Evolutionary conservation across 768 basidiomycete species (phyloP).

Genomic region (Pulveroboletus sp.): DNA sequence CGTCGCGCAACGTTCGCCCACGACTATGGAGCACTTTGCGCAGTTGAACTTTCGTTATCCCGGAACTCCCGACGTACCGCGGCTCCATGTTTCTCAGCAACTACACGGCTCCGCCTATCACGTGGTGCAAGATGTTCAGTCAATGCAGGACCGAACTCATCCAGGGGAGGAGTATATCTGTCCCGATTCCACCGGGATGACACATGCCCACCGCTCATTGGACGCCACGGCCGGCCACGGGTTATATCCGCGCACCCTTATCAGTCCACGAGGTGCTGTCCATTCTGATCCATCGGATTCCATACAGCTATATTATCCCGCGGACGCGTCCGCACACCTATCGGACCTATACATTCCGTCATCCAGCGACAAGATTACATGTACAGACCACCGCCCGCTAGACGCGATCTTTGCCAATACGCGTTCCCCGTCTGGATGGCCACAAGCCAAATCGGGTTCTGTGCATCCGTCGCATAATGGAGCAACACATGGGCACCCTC

Average conservation of each 20-base stretch:
- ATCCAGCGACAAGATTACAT: slow-evolving; percentile 28
- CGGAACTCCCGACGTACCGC: not conserved
- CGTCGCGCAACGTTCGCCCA: not conserved
- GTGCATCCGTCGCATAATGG: not conserved
- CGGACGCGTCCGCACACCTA: not conserved
- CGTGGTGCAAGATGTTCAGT: not conserved
- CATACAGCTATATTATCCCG: not conserved
- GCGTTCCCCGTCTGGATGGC: not conserved
- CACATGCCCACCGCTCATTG: not conserved
- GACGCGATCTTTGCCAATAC: slow-evolving; percentile 24
- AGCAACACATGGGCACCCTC: slow-evolving; percentile 1
- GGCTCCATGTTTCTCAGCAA: slow-evolving; percentile 2
- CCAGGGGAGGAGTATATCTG: not conserved
- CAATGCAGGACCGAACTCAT: not conserved
- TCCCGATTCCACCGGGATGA: not conserved
- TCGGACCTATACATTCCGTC: slow-evolving; percentile 27
- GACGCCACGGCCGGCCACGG: not conserved
- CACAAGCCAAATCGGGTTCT: not conserved
- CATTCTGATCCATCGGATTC: not conserved
- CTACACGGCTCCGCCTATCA: not conserved
- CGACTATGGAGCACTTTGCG: slow-evolving; percentile 15
- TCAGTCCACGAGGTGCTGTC: not conserved
- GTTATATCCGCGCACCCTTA: not conserved
- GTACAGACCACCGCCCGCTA: slow-evolving; percentile 25
- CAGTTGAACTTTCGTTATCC: slow-evolving; percentile 18